Conservation (phyloP, 129 eudicot genomes). For the Flaveria linearis region DNA sequence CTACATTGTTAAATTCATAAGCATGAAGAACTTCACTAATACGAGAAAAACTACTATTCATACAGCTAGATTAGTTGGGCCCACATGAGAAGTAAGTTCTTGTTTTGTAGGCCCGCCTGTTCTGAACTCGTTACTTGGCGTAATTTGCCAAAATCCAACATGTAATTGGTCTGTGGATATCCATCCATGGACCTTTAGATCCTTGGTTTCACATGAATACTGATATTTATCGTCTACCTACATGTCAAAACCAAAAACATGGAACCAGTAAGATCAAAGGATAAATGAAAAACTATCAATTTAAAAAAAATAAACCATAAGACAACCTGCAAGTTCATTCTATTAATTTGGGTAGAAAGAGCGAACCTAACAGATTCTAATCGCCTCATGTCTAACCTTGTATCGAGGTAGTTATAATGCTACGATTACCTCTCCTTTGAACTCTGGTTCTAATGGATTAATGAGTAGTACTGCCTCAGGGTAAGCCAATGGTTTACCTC, state of each 20-base stretch:
- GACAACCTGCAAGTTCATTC: background rate
- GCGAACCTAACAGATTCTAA: no score
- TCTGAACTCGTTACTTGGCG: slow-evolving; percentile 57
- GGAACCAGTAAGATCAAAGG: background rate
- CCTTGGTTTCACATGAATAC: slow-evolving; percentile 57
- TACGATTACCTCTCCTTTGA: slow-evolving; percentile 79
- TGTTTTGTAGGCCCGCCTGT: slow-evolving; percentile 56
- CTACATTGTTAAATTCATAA: background rate
- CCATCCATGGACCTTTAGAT: slow-evolving; percentile 63
- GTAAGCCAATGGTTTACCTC: slow-evolving; percentile 69
- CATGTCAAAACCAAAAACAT: background rate
- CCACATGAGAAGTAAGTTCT: slow-evolving; percentile 69
- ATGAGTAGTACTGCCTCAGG: slow-evolving; percentile 86
- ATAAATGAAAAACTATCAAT: background rate
- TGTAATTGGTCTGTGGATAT: slow-evolving; percentile 46
- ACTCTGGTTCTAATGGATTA: slow-evolving; percentile 76
- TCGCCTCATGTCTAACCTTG: no score
- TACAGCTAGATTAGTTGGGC: slow-evolving; percentile 72
- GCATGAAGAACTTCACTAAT: background rate
- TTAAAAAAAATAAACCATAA: background rate
- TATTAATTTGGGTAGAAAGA: background rate
- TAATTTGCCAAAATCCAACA: slow-evolving; percentile 60
- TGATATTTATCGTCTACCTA: slow-evolving; percentile 73
- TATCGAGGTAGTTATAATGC: background rate
- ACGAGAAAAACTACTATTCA: background rate